A percentile compares a stretch with the other conserved stretches of the same genome.
These are phyloP conservation scores for Saccharomycopsis babjevae DNA, from an alignment of 805 yeast species.

Conservation along the genomic window DNA sequence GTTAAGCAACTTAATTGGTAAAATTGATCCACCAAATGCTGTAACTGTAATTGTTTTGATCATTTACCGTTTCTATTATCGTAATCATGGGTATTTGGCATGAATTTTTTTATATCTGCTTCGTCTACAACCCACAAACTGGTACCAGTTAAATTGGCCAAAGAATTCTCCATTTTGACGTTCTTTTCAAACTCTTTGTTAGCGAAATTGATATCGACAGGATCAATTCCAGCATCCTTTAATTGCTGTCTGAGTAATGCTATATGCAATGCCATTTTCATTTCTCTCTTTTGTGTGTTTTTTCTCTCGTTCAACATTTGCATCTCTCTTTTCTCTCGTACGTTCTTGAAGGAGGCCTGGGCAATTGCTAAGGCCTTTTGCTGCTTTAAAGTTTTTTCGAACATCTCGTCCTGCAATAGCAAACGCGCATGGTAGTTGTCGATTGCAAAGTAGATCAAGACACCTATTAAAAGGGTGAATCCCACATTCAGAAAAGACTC, in stretches of 20 bases:
- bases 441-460: slow-evolving; percentile 39
- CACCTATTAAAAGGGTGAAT: slow-evolving; percentile 31
- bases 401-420: slow-evolving; percentile 26
- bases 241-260: slow-evolving; percentile 57
- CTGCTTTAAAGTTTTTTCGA: slow-evolving; percentile 26
- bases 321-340: slow-evolving; percentile 41
- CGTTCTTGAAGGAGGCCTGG: slow-evolving; percentile 40
- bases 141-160: slow-evolving; percentile 45
- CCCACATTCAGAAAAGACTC: background rate
- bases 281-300: slow-evolving; percentile 36
- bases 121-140: slow-evolving; percentile 52
- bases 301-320: slow-evolving; percentile 44
- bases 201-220: slow-evolving; percentile 45
- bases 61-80: slow-evolving; percentile 27
- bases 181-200: slow-evolving; percentile 44
- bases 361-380: slow-evolving; percentile 27
- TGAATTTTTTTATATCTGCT: slow-evolving; percentile 34
- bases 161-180: slow-evolving; percentile 48
- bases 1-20: no score
- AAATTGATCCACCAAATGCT: no score
- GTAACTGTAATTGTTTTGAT: no score
- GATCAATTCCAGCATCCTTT: slow-evolving; percentile 45
- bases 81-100: slow-evolving; percentile 57
- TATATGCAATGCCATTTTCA: slow-evolving; percentile 56
- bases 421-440: slow-evolving; percentile 39